Conservation (phyloP, 768 basidiomycete species). For the Boletales sp. region DNA sequence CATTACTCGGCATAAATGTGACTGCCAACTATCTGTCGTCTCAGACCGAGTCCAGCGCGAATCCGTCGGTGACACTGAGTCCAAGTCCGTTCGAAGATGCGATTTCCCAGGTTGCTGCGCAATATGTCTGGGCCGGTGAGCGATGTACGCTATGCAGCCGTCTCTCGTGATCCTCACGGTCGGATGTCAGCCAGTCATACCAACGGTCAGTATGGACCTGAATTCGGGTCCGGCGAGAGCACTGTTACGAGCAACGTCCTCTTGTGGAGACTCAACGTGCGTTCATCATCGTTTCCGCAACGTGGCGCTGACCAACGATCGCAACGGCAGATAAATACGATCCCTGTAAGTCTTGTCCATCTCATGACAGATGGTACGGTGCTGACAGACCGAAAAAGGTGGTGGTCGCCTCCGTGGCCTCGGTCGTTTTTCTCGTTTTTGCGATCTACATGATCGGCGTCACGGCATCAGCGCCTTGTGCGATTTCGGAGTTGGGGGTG, state of each 20-base stretch:
- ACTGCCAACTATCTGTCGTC: background rate
- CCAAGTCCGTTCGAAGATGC: background rate
- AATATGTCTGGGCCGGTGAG: no score
- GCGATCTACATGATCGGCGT: background rate
- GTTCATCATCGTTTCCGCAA: no score
- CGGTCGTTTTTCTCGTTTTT: background rate
- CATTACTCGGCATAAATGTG: background rate
- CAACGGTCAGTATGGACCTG: no score
- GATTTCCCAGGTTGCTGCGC: background rate
- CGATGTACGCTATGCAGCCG: no score
- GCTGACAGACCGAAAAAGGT: background rate
- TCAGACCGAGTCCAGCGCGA: background rate
- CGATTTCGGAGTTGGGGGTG: no score
- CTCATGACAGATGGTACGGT: background rate
- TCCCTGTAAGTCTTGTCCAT: background rate
- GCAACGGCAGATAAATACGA: background rate
- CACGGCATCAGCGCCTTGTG: background rate
- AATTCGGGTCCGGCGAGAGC: no score
- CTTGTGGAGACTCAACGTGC: no score
- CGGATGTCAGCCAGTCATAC: no score
- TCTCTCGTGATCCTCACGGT: no score
- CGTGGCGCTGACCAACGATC: background rate
- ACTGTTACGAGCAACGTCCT: no score
- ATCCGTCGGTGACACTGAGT: background rate
- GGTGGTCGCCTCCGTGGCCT: background rate